Evolutionary conservation across 805 yeast species (phyloP).

Genomic region (Debaryomyces prosopidis): DNA sequence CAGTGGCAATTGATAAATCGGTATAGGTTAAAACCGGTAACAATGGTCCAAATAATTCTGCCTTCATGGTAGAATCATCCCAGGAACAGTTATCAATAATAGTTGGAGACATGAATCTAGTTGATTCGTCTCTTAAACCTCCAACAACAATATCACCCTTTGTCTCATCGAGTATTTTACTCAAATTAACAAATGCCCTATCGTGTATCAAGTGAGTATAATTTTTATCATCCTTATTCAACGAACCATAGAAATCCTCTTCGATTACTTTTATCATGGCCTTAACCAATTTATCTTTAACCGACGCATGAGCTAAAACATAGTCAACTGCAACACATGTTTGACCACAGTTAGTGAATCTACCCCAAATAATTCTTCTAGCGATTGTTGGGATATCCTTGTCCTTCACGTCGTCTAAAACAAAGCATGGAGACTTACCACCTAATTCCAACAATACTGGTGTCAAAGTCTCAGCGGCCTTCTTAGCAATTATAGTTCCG

Average conservation of each 20-base stretch:
- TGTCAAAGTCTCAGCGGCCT: slow-evolving; percentile 83
- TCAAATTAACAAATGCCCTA: slow-evolving; percentile 51
- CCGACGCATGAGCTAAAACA: slow-evolving; percentile 59
- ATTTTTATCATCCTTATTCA: slow-evolving; percentile 20
- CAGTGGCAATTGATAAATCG: slow-evolving; percentile 44
- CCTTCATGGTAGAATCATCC: slow-evolving; percentile 70
- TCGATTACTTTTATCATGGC: slow-evolving; percentile 40
- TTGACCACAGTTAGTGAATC: slow-evolving; percentile 82
- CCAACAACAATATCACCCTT: slow-evolving; percentile 55
- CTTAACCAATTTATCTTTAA: slow-evolving; percentile 52
- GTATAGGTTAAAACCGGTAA: slow-evolving; percentile 67
- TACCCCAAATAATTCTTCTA: slow-evolving; percentile 74
- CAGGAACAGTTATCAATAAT: slow-evolving; percentile 62
- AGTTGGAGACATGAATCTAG: slow-evolving; percentile 70
- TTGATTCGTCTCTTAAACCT: slow-evolving; percentile 37
- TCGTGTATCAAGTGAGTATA: slow-evolving; percentile 64
- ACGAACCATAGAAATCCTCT: slow-evolving; percentile 45
- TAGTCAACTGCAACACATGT: slow-evolving; percentile 91
- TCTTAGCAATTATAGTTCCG: slow-evolving; percentile 72
- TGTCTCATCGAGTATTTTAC: slow-evolving; percentile 43
- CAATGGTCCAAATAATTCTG: slow-evolving; percentile 84
- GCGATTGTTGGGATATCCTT: slow-evolving; percentile 46
- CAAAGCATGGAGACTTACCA: slow-evolving; percentile 85
- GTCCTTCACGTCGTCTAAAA: slow-evolving; percentile 51
- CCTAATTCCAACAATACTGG: slow-evolving; percentile 85